Base-by-base conservation (phyloP, 2,329 filamentous ascomycete genomes). In the Epichloe sp. region DNA sequence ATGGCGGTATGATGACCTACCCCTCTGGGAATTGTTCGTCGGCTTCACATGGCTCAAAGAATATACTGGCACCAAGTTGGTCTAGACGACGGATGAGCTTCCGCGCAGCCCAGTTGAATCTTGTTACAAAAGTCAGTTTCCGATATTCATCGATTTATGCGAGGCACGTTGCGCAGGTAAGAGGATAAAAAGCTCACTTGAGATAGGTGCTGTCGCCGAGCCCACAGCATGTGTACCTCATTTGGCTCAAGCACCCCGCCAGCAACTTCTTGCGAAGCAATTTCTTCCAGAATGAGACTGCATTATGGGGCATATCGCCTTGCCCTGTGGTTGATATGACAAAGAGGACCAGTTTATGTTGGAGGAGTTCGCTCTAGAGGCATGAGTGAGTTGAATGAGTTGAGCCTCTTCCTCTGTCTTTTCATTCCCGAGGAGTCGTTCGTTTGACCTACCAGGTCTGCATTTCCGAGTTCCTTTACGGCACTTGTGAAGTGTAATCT, bases 11-110 rank as follows among this genome's bases (percentile, higher is more conserved):
- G 8, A 17, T 42, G 40, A 49, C 40, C 4, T 71, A 93, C 83
- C 91, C 90, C 68, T 97, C 90, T 26, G 88, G 81, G 71, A 96
- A 89, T 63, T 94, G 88, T 59, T 96, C 90, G 63, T 98, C 93
- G 21, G 85, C 89, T 67, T 98, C 93, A 12, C 88, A 93, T 38
- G 83, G 75, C 41, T 84, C 80, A 60, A 86, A 85, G 55, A 93
- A 79, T 46, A 88, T 79, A 42, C 75, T 75, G 3, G 88, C 93
- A 1, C 91, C 91, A 0, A 98, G 78, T 63, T 95, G 89, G 38
- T 83, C 66, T 36, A 98, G 72, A 15, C 93, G 81, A 59, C 89
- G 91, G 60, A 89, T 82, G 44, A 98, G 74, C 68, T 96, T 95
- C 47, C 89, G 80, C 44, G 86, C 86, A 17, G 91, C 89, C 80